Conservation (phyloP, 768 basidiomycete genomes). For the Leccinum obscurum region DNA sequence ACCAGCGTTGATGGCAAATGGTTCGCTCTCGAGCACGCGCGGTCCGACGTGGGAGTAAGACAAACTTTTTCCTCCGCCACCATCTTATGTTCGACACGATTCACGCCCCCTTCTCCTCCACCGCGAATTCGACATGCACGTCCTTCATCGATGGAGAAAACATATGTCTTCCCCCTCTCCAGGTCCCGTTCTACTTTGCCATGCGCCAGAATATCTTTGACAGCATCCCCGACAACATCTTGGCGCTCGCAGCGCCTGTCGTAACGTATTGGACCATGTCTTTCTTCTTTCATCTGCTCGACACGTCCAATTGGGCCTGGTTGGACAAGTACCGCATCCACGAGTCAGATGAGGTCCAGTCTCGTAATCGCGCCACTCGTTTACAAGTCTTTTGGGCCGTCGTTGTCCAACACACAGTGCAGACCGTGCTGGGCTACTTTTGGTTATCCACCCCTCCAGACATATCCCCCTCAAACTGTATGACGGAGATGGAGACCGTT, state of each 20-base stretch:
- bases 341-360: conserved; percentile 74
- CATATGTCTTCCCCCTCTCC: conserved; percentile 36
- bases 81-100: conserved; percentile 19
- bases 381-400: conserved; percentile 77
- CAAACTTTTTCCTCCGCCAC: background rate
- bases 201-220: conserved; percentile 48
- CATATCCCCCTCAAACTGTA: conserved; percentile 38
- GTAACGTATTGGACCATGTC: conserved; percentile 84
- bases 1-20: no score
- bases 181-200: conserved; percentile 58
- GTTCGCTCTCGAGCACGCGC: no score
- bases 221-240: conserved; percentile 63
- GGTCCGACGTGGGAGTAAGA: conserved; percentile 8
- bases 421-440: conserved; percentile 71
- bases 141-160: conserved; percentile 34
- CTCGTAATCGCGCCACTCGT: conserved; percentile 73
- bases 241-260: conserved; percentile 75
- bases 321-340: conserved; percentile 87
- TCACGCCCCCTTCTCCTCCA: conserved; percentile 7
- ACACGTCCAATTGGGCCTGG: conserved; percentile 73
- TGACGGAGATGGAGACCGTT: conserved; percentile 43
- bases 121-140: conserved; percentile 40
- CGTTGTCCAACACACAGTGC: conserved; percentile 80
- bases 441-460: conserved; percentile 55
- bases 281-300: conserved; percentile 78